These are phyloP conservation scores for Hamigera avellanea DNA, from an alignment of 495 filamentous ascomycete species.

Conservation along the genomic window DNA sequence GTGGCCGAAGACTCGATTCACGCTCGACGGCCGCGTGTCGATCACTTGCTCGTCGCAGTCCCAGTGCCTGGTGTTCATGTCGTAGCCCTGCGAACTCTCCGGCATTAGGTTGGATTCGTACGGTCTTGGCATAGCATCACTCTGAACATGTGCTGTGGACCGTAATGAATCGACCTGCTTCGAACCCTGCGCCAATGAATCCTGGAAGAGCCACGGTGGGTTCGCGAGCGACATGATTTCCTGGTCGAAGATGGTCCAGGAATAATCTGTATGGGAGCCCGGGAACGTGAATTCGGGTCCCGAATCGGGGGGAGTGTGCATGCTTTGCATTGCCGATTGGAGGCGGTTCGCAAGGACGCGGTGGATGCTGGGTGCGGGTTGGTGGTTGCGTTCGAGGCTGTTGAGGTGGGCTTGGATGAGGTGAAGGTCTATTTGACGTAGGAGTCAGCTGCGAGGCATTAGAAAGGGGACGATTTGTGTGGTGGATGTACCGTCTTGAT, in stretches of 20 bases:
- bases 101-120: neutral
- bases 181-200: conserved; percentile 1
- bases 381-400: conserved; percentile 18
- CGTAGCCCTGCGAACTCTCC: neutral
- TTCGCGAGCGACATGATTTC: conserved; percentile 25
- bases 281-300: conserved; percentile 14
- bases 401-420: conserved; percentile 24
- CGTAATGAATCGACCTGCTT: neutral
- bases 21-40: conserved; percentile 9
- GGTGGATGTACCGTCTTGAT: conserved; percentile 20
- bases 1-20: conserved; percentile 16
- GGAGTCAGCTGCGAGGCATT: too few relatives aligned
- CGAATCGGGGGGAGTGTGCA: conserved; percentile 25
- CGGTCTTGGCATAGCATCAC: neutral
- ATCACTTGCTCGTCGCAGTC: neutral
- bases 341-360: conserved; percentile 19
- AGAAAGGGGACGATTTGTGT: neutral
- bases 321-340: conserved; percentile 24
- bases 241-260: conserved; percentile 31
- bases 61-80: neutral
- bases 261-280: conserved; percentile 12
- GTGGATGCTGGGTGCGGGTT: conserved; percentile 22
- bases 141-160: neutral
- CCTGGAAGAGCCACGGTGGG: conserved; percentile 19
- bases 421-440: conserved; percentile 14